phyloP scores from a whole-genome alignment of 1,139 yeast species.

The Pneumocystis oryctolagi region DNA sequence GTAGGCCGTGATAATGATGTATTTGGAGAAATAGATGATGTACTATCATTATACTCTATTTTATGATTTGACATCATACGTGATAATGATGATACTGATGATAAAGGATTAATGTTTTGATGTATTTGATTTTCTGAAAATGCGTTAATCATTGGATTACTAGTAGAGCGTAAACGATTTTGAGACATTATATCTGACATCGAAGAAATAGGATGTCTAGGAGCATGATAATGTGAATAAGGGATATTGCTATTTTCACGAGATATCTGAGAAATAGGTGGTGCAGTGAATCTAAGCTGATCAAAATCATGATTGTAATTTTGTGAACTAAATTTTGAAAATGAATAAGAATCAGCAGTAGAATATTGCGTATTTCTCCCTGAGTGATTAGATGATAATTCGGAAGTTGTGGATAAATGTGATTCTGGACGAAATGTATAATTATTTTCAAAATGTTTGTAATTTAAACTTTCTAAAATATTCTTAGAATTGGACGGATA shows the following conservation, averaged over 20 bases:
- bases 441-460: not conserved
- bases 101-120: not conserved
- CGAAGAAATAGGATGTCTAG: not conserved
- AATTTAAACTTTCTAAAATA: not conserved
- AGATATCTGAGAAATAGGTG: conserved; percentile 7
- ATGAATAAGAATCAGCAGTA: conserved; percentile 1
- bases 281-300: conserved; percentile 5
- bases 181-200: conserved; percentile 5
- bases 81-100: conserved; percentile 5
- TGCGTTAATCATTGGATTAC: conserved; percentile 7
- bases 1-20: conserved; percentile 1
- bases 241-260: conserved; percentile 4
- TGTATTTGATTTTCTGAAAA: not conserved
- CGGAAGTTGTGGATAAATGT: conserved; percentile 6
- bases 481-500: not conserved
- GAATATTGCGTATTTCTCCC: not conserved
- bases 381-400: not conserved
- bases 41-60: not conserved
- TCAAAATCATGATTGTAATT: conserved; percentile 1
- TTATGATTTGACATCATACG: not conserved
- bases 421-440: conserved; percentile 2
- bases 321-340: conserved; percentile 7
- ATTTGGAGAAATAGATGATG: conserved; percentile 1
- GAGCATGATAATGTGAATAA: conserved; percentile 4
- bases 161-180: conserved; percentile 4